Conservation (phyloP, 208 protist species). For the Trypanosoma boissoni region DNA sequence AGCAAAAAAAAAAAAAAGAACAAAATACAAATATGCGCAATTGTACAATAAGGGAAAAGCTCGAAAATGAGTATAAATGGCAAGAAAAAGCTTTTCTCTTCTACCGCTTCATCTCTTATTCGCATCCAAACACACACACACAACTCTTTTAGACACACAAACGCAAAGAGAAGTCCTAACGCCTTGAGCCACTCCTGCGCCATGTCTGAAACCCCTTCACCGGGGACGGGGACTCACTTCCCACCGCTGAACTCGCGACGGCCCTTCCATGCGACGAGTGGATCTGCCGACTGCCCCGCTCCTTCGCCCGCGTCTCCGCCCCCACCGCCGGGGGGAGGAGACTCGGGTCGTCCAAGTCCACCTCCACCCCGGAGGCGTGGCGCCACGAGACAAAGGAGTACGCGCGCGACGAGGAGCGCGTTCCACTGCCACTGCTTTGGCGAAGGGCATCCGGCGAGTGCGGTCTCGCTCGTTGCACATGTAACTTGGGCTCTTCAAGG, state of each 20-base stretch:
- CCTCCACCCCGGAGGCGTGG: conserved; percentile 11
- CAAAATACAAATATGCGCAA: too few species aligned
- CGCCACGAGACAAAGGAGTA: neutral
- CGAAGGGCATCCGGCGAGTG: too few species aligned
- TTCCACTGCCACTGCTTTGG: neutral
- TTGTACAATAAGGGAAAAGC: too few species aligned
- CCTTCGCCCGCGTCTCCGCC: neutral
- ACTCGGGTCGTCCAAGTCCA: conserved; percentile 9
- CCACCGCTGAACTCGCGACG: neutral
- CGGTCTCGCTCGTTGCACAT: too few species aligned
- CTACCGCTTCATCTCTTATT: neutral
- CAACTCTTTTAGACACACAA: neutral
- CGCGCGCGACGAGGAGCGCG: neutral
- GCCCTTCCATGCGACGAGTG: neutral
- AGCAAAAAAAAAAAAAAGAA: neutral
- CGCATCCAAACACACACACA: neutral
- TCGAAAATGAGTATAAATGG: too few species aligned
- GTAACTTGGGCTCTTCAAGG: too few species aligned
- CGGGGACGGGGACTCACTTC: too few species aligned
- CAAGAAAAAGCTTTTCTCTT: too few species aligned
- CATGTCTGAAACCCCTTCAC: too few species aligned
- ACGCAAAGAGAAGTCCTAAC: neutral
- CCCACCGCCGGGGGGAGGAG: neutral
- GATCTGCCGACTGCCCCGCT: neutral
- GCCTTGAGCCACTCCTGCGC: neutral